Base-by-base conservation (phyloP, 2,329 filamentous ascomycete genomes). In the Ascochyta fabae region DNA sequence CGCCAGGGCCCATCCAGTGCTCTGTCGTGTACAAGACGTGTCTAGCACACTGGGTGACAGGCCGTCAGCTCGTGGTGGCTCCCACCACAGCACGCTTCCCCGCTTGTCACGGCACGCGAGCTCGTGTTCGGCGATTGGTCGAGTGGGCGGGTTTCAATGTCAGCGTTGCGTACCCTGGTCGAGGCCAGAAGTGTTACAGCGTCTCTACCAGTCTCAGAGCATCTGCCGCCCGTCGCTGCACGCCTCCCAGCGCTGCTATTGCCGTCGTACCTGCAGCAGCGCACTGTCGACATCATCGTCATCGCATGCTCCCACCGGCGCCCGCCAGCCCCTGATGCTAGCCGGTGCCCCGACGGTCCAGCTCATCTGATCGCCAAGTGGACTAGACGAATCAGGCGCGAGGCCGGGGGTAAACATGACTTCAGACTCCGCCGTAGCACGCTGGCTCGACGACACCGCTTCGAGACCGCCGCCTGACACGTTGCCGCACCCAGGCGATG, bases 401-500 rank as follows among this genome's bases (percentile, higher is more conserved):
- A 52, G 48, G 43, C 58, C 58, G 52, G 65, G 63, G 54, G 54
- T 55, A 39, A 45, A 56, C 45, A 58, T 61, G 59, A 59, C 55
- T 45, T 45, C 53, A 56, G 56, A 62, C 58, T 63, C 65, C 45
- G 62, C 60, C 53, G 67, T 74, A 49, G 60, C 65, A 53, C 66
- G 69, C 59, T 75, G 72, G 73, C 67, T 75, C 22, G 61, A 69
- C 51, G 58, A 71, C 53, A 61, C 68, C 38, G 59, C 61, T 57
- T 59, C 67, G 65, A 59, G 60, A 64, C 54, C 56, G 39, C 53
- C 56, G 38, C 58, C 66, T 47, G 67, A 69, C 53, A 60, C 66
- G 42, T 59, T 60, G 40, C 65, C 64, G 58, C 72, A 72, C 54
- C 71, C 72, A 31, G 70, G 71, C 48, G 71, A 75, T 70, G 73